phyloP scores from a whole-genome alignment of 139 green algal species.

The Chlorella sp. region DNA sequence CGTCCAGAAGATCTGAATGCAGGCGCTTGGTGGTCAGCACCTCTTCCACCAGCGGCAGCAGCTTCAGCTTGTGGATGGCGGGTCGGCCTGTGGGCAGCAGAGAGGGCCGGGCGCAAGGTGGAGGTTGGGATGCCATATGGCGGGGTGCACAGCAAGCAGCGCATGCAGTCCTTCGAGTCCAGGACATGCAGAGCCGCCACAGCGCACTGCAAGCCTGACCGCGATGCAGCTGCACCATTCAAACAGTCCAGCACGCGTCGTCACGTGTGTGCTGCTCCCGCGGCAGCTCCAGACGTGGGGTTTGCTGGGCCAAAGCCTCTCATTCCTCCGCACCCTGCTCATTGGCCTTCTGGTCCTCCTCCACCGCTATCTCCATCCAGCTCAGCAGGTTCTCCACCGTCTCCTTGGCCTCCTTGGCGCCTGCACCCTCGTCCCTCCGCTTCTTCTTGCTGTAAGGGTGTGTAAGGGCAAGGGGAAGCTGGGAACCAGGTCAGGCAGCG shows the following conservation, averaged over 20 bases:
- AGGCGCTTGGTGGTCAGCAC: conserved; percentile 65
- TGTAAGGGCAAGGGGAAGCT: not conserved
- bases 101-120: not conserved
- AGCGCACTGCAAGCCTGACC: no score
- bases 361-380: conserved; percentile 66
- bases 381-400: conserved; percentile 55
- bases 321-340: conserved; percentile 13
- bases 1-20: conserved; percentile 69
- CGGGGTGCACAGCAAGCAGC: no score
- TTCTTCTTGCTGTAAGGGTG: conserved; percentile 12
- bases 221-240: no score
- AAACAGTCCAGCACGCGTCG: no score
- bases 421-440: not conserved
- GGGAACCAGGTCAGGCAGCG: no score
- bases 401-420: conserved; percentile 34
- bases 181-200: no score
- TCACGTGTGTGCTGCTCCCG: no score
- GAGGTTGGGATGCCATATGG: no score
- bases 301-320: no score
- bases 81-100: conserved; percentile 36
- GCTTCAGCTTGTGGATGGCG: conserved; percentile 71
- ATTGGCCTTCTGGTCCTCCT: conserved; percentile 64
- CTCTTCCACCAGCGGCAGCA: conserved; percentile 60
- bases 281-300: no score
- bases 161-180: no score